These are phyloP conservation scores for Hamamelis virginiana DNA, from an alignment of 164 flowering plant species.

Conservation along the genomic window DNA sequence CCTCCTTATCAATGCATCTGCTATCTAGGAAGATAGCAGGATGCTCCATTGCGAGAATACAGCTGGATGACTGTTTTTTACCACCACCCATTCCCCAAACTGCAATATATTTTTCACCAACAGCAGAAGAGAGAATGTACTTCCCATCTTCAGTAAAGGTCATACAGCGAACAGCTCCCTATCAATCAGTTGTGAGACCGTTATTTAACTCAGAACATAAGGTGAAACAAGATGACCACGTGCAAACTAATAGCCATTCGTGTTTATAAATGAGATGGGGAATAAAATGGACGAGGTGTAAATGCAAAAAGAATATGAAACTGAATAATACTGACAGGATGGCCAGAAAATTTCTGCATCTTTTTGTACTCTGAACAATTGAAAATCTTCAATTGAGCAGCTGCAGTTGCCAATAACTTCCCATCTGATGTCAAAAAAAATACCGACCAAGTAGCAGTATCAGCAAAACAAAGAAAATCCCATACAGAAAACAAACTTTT, in stretches of 20 bases:
- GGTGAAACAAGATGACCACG: background rate
- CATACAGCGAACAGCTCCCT: slow-evolving; percentile 86
- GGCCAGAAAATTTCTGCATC: slow-evolving; percentile 92
- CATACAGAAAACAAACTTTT: background rate
- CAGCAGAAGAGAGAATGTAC: slow-evolving; percentile 81
- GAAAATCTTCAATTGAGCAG: slow-evolving; percentile 73
- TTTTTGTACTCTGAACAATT: slow-evolving; percentile 63
- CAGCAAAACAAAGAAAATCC: slow-evolving; percentile 4
- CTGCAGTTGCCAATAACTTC: slow-evolving; percentile 71
- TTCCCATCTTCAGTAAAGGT: slow-evolving; percentile 78
- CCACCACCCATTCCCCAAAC: slow-evolving; percentile 71
- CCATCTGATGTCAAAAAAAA: slow-evolving; percentile 58
- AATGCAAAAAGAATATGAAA: background rate
- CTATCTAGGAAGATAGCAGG: slow-evolving; percentile 81
- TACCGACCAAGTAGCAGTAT: slow-evolving; percentile 7
- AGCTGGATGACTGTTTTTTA: slow-evolving; percentile 66
- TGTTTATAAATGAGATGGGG: too few species aligned
- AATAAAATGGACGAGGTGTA: background rate
- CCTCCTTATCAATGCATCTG: slow-evolving; percentile 27
- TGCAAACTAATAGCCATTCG: background rate
- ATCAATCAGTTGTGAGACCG: slow-evolving; percentile 14
- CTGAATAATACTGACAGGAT: slow-evolving; percentile 68
- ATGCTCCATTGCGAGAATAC: slow-evolving; percentile 89
- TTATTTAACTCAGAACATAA: slow-evolving; percentile 8
- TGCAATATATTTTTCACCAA: slow-evolving; percentile 81